Percentiles rank a stretch among this genome's conserved stretches.
phyloP scores from a whole-genome alignment of 2,329 filamentous ascomycete genomes.

The Exophiala mesophila region DNA sequence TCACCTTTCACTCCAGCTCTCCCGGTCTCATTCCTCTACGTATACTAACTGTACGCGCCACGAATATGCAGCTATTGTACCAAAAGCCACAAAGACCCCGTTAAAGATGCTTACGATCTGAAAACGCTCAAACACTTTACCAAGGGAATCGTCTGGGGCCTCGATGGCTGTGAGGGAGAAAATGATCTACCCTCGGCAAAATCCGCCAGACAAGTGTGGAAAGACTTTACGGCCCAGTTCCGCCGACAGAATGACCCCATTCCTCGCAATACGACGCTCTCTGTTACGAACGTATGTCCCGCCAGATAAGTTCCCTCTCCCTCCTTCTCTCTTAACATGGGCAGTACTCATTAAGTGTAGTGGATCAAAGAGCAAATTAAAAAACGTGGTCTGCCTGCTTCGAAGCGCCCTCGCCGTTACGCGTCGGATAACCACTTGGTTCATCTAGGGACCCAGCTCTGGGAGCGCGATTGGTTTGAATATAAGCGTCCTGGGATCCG shows the following conservation, averaged over 20 bases:
- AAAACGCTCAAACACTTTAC: slow-evolving; percentile 6
- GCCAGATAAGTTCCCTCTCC: slow-evolving; percentile 5
- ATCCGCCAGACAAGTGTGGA: slow-evolving; percentile 4
- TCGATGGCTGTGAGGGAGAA: slow-evolving; percentile 3
- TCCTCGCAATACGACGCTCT: slow-evolving; percentile 7
- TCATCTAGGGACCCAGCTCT: slow-evolving; percentile 7
- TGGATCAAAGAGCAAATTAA: slow-evolving; percentile 3
- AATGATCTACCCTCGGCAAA: slow-evolving; percentile 5
- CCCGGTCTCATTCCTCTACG: slow-evolving; percentile 3
- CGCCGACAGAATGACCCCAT: slow-evolving; percentile 6
- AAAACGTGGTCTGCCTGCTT: slow-evolving; percentile 3
- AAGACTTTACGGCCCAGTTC: slow-evolving; percentile 7
- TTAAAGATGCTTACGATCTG: slow-evolving; percentile 4
- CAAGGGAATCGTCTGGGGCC: slow-evolving; percentile 2
- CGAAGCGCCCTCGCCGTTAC: slow-evolving; percentile 3
- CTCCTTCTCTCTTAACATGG: neutral
- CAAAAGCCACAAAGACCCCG: slow-evolving; percentile 1
- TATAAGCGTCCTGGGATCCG: slow-evolving; percentile 9
- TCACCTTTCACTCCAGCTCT: slow-evolving; percentile 3
- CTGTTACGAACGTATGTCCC: slow-evolving; percentile 5
- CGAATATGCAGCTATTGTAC: slow-evolving; percentile 1
- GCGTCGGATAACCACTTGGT: slow-evolving; percentile 4
- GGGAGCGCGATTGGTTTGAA: slow-evolving; percentile 7
- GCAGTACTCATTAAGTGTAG: slow-evolving; percentile 2
- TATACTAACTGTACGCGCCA: neutral